Evolutionary conservation across 306 rosid genomes (phyloP), one percentile per base, ranked within the genome.

Genomic region (Prunus padus): DNA sequence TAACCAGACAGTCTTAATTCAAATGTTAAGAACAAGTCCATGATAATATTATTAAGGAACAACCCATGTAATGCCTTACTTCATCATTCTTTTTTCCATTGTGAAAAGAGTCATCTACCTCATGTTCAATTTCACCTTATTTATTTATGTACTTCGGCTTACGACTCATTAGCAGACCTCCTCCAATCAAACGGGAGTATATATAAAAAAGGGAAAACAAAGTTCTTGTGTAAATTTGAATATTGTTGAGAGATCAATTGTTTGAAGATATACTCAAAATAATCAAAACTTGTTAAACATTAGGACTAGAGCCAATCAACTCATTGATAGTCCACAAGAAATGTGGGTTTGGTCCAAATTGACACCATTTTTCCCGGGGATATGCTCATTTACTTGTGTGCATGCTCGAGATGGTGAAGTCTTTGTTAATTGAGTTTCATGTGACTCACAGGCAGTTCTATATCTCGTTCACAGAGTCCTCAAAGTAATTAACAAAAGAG

Each of bases 341-440:
- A 52, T 25, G 47, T 12, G 47, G 63, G 64, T 28, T 30, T 51
- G 61, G 74, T 7, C 63, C 7, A 22, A 10, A 5, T 57, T 57
- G 5, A 20, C 63, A 12, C 11, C 5, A 60, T 26, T n/a, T 60
- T 25, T 5, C 31, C 76, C 49, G 20, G 12, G 61, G 64, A 77
- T 77, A 69, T 77, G 46, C 70, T 8, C 1, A 55, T 25, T 7
- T 1, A 44, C 42, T 18, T 42, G 40, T 20, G 51, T n/a, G 33
- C 65, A 57, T 5, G 65, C 14, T 42, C 75, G 54, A 50, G 31
- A 30, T 61, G 33, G 22, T 65, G 45, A 63, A 50, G 59, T 75
- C 71, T 50, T 19, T 52, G 51, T 20, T 37, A 71, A 37, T 9
- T 54, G 37, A n/a, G 37, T 31, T 71, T 8, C 65, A 37, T 55